phyloP scores from a whole-genome alignment of 2,329 filamentous ascomycete genomes.

The Rosellinia necatrix region DNA sequence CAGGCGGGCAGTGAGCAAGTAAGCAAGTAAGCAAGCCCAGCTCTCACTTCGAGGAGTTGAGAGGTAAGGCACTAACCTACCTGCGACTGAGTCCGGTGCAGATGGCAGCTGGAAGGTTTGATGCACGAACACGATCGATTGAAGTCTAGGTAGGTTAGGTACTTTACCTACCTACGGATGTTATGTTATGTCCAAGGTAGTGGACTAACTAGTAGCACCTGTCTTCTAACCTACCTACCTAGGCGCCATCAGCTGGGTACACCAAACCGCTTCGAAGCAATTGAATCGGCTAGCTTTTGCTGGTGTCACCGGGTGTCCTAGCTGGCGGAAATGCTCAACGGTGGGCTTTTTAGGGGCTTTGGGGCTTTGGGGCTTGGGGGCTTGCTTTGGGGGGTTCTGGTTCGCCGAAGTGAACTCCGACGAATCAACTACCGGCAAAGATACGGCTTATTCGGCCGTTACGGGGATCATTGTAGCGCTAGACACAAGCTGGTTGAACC shows the following conservation, averaged over 20 bases:
- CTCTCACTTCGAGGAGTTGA: background rate
- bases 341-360: background rate
- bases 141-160: background rate
- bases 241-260: background rate
- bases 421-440: conserved; percentile 11
- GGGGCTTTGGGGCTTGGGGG: background rate
- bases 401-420: conserved; percentile 19
- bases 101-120: too few relatives aligned
- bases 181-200: background rate
- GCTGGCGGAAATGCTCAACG: conserved; percentile 1
- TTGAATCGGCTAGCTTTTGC: background rate
- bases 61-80: background rate
- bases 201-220: too few relatives aligned
- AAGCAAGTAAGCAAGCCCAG: background rate
- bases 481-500: background rate
- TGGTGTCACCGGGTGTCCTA: background rate
- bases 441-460: background rate
- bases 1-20: background rate
- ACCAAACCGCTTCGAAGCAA: conserved; percentile 22
- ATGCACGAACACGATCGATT: too few relatives aligned
- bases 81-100: too few relatives aligned
- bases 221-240: background rate
- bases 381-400: background rate
- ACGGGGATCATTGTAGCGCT: conserved; percentile 1
- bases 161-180: background rate